Conservation (phyloP, 768 basidiomycete genomes). For the Pisolithus tinctorius region DNA sequence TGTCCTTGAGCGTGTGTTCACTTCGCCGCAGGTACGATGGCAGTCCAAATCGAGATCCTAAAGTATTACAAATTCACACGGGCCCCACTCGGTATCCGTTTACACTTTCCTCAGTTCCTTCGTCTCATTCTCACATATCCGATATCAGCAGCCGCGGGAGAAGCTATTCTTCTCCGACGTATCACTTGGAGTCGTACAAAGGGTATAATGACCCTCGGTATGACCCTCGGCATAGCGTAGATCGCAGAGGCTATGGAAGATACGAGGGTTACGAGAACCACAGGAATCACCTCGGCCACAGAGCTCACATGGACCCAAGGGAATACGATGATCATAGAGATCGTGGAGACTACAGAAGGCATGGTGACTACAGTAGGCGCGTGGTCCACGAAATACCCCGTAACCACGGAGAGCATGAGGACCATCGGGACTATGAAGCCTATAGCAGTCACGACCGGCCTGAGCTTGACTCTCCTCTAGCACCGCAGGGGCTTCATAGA, state of each 20-base stretch:
- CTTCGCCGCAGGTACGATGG: slow-evolving; percentile 19
- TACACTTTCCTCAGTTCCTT: not conserved
- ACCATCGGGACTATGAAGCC: not conserved
- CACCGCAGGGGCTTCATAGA: slow-evolving; percentile 25
- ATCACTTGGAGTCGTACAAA: slow-evolving; percentile 20
- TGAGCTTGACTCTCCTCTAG: slow-evolving; percentile 11
- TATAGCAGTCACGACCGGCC: not conserved
- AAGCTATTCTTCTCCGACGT: slow-evolving; percentile 15
- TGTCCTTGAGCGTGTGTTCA: not conserved
- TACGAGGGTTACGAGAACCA: slow-evolving; percentile 14
- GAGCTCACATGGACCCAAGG: slow-evolving; percentile 6
- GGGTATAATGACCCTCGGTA: slow-evolving; percentile 15
- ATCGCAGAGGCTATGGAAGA: slow-evolving; percentile 14
- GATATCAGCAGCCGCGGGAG: slow-evolving; percentile 15
- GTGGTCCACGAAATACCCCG: slow-evolving; percentile 7
- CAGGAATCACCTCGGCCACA: slow-evolving; percentile 8
- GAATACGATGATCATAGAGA: slow-evolving; percentile 10
- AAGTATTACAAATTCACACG: slow-evolving; percentile 18
- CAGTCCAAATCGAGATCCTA: slow-evolving; percentile 20
- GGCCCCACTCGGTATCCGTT: slow-evolving; percentile 16
- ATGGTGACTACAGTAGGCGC: slow-evolving; percentile 3
- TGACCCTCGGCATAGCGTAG: slow-evolving; percentile 14
- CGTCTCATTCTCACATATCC: slow-evolving; percentile 5
- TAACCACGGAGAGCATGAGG: slow-evolving; percentile 4
- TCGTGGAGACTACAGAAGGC: slow-evolving; percentile 11